Percentiles rank a stretch among this genome's conserved stretches.
phyloP scores from a whole-genome alignment of 2,329 filamentous ascomycete genomes.

The Microcyclospora tardicrescens region DNA sequence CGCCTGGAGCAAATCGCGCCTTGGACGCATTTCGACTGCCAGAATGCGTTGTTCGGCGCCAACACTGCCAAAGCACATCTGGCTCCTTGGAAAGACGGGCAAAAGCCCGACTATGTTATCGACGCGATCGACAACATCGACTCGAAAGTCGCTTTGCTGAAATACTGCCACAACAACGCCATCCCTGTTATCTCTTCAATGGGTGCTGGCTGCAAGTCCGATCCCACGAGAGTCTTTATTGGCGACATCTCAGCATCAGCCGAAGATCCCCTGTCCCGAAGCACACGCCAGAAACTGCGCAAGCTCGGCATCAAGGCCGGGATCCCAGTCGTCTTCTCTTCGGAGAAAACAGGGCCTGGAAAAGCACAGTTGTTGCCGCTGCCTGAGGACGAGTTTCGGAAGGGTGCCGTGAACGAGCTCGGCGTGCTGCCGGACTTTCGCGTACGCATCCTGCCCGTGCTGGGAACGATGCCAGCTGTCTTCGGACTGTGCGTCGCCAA shows the following conservation, averaged over 20 bases:
- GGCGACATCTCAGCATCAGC: constrained; percentile 81
- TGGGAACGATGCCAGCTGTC: constrained; percentile 94
- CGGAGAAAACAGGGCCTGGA: constrained; percentile 76
- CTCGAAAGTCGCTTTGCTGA: constrained; percentile 80
- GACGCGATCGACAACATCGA: constrained; percentile 99
- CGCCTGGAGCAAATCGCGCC: constrained; percentile 76
- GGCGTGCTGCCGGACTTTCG: constrained; percentile 85
- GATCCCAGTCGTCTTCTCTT: constrained; percentile 85
- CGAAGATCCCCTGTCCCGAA: constrained; percentile 77
- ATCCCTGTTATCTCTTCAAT: constrained; percentile 85
- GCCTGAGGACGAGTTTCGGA: constrained; percentile 73
- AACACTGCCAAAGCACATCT: constrained; percentile 54
- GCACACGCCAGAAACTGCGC: constrained; percentile 69
- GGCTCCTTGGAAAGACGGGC: constrained; percentile 47
- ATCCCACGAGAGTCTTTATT: constrained; percentile 70
- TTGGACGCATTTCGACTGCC: constrained; percentile 81
- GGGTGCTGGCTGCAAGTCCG: constrained; percentile 90
- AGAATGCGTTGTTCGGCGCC: constrained; percentile 69
- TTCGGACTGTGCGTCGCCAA: constrained; percentile 90
- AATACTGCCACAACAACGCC: constrained; percentile 68
- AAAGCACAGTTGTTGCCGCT: constrained; percentile 84
- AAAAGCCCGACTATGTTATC: constrained; percentile 72
- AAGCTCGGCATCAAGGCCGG: constrained; percentile 64
- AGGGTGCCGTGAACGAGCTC: constrained; percentile 74
- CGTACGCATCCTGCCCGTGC: constrained; percentile 82